Percentiles rank a stretch among this genome's conserved stretches.
phyloP scores from a whole-genome alignment of 371 early-diverging fungal species.

The Mucor circinelloides region DNA sequence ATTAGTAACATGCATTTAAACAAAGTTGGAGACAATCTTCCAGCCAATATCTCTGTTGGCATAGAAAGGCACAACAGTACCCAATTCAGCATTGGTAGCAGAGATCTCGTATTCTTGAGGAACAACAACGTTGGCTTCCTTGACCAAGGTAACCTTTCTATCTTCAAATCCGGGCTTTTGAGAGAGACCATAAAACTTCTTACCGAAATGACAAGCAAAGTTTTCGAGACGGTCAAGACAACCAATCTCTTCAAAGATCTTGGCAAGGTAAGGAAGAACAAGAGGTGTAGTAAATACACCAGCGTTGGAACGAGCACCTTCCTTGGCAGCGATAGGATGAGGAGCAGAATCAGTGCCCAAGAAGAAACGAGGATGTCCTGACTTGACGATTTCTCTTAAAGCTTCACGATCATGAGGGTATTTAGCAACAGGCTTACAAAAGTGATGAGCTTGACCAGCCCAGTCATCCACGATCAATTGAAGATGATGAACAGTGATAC shows the following conservation, averaged over 20 bases:
- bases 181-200: constrained; percentile 77
- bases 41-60: constrained; percentile 77
- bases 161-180: constrained; percentile 56
- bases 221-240: constrained; percentile 76
- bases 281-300: constrained; percentile 93
- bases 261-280: constrained; percentile 84
- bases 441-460: constrained; percentile 95
- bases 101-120: constrained; percentile 59
- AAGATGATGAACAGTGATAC: constrained; percentile 95
- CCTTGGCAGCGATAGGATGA: constrained; percentile 87
- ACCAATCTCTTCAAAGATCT: constrained; percentile 86
- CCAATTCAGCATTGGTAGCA: constrained; percentile 53
- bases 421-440: constrained; percentile 98
- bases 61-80: constrained; percentile 86
- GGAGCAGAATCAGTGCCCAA: constrained; percentile 97
- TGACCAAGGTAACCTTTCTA: constrained; percentile 57
- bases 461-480: constrained; percentile 93
- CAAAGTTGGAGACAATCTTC: constrained; percentile 60
- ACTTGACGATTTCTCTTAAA: constrained; percentile 77
- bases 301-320: constrained; percentile 81
- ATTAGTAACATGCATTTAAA: constrained; percentile 14
- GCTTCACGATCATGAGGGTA: constrained; percentile 92
- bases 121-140: constrained; percentile 52
- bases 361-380: constrained; percentile 94
- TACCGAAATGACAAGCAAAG: constrained; percentile 87